Percentiles rank a stretch among this genome's conserved stretches.
Evolutionary conservation across 768 basidiomycete genomes (phyloP).

Genomic region (Lentinula guzmanii): DNA sequence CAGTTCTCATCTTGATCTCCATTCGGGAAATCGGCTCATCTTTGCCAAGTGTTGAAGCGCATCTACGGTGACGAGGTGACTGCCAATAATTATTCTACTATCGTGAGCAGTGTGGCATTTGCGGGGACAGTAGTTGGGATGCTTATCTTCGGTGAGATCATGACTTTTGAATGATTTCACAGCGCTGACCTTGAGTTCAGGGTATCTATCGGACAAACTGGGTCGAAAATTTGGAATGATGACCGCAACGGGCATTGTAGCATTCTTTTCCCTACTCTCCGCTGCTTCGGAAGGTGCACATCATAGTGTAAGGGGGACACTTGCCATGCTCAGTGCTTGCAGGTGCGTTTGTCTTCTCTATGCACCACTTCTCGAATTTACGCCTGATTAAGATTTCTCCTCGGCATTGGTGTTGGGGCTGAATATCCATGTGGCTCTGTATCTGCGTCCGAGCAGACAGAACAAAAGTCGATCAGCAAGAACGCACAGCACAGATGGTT

Average conservation of each 20-base stretch:
- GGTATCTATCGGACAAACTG: slow-evolving; percentile 77
- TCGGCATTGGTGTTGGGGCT: slow-evolving; percentile 85
- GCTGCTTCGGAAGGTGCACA: slow-evolving; percentile 80
- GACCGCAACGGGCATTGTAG: slow-evolving; percentile 77
- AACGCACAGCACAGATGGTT: slow-evolving; percentile 84
- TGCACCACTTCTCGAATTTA: not conserved
- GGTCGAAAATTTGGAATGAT: slow-evolving; percentile 92
- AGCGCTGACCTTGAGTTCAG: slow-evolving; percentile 16
- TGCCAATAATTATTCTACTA: slow-evolving; percentile 52
- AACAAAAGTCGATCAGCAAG: slow-evolving; percentile 72
- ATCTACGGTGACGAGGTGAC: slow-evolving; percentile 60
- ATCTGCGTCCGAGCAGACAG: slow-evolving; percentile 85
- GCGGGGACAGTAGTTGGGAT: slow-evolving; percentile 82
- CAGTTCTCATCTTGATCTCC: slow-evolving; percentile 15
- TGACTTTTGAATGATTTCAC: not conserved
- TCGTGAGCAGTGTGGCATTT: slow-evolving; percentile 67
- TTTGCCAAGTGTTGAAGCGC: slow-evolving; percentile 52
- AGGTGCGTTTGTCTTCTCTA: slow-evolving; percentile 36
- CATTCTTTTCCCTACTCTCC: slow-evolving; percentile 76
- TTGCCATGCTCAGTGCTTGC: slow-evolving; percentile 75
- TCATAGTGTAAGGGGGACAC: slow-evolving; percentile 59
- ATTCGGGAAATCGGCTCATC: not conserved
- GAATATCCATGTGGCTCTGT: slow-evolving; percentile 91
- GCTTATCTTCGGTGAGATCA: slow-evolving; percentile 55
- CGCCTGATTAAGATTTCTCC: slow-evolving; percentile 53